Evolutionary conservation across 352 stramenopile genomes (phyloP).

Genomic region (Bremia lactucae): DNA sequence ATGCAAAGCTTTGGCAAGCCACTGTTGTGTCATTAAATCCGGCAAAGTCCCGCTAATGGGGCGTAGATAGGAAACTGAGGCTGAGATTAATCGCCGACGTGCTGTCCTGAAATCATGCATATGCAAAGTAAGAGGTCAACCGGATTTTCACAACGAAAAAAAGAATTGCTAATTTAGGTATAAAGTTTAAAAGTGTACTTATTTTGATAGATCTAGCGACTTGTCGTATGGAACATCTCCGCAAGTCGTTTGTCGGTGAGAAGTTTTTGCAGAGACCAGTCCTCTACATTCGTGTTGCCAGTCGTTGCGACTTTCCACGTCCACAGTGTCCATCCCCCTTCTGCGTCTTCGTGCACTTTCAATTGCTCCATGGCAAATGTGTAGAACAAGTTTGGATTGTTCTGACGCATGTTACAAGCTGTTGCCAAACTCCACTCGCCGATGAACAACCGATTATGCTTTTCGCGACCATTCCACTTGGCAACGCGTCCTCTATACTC

Average conservation of each 20-base stretch:
- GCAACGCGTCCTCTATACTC: constrained; percentile 19
- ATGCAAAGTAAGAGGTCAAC: constrained; percentile 7
- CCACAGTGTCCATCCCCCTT: constrained; percentile 59
- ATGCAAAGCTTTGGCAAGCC: constrained; percentile 43
- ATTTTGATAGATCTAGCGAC: no score
- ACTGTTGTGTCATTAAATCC: constrained; percentile 71
- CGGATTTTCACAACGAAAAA: constrained; percentile 1
- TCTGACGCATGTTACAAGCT: constrained; percentile 32
- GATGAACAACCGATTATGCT: constrained; percentile 39
- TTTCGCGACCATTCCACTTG: constrained; percentile 23
- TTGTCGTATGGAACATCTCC: constrained; percentile 6
- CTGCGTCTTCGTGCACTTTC: constrained; percentile 33
- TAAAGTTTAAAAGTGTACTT: no score
- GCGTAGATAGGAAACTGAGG: constrained; percentile 22
- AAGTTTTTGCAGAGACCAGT: constrained; percentile 51
- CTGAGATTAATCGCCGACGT: constrained; percentile 12
- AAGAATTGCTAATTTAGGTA: neutral
- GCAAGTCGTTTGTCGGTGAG: constrained; percentile 24
- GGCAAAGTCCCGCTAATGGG: no score
- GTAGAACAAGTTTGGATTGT: constrained; percentile 31
- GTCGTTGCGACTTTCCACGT: constrained; percentile 42
- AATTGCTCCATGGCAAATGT: constrained; percentile 38
- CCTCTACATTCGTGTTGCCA: constrained; percentile 24
- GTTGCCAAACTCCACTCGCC: constrained; percentile 50
- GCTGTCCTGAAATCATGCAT: constrained; percentile 1